Conservation (phyloP, 2,329 filamentous ascomycete genomes). For the Beauveria medogensis region DNA sequence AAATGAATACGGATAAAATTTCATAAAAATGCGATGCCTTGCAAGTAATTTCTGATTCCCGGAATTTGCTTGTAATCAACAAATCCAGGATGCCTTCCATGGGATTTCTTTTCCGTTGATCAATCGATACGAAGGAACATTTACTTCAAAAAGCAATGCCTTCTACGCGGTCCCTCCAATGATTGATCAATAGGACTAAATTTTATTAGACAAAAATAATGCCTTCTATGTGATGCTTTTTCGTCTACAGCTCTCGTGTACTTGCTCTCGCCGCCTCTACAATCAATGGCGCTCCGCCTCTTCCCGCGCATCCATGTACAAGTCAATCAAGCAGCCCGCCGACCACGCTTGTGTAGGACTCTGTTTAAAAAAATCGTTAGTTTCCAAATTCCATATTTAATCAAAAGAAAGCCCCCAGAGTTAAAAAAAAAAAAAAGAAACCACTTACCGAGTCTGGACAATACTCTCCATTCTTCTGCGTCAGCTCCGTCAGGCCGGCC, state of each 20-base stretch:
- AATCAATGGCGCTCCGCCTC: conserved; percentile 26
- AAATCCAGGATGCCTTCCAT: too few relatives aligned
- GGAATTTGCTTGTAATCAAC: too few relatives aligned
- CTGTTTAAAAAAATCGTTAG: conserved; percentile 31
- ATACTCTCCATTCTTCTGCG: conserved; percentile 76
- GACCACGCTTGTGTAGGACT: conserved; percentile 97
- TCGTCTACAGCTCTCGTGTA: neutral
- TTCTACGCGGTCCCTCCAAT: neutral
- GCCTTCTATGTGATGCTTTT: neutral
- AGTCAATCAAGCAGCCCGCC: conserved; percentile 83
- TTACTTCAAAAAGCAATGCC: neutral
- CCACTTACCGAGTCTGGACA: conserved; percentile 78
- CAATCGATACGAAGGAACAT: neutral
- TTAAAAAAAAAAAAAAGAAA: neutral
- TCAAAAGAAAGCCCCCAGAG: too few relatives aligned
- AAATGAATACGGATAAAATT: neutral
- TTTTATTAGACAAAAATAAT: neutral
- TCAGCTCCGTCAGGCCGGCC: conserved; percentile 89
- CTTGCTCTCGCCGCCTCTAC: neutral
- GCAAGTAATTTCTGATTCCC: too few relatives aligned
- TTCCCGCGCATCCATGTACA: conserved; percentile 83
- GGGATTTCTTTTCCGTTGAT: too few relatives aligned
- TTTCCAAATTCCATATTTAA: neutral
- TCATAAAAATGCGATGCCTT: too few relatives aligned
- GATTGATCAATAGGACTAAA: neutral